Evolutionary conservation across 257 asterid genomes (phyloP), one percentile per base, ranked within the genome.

Genomic region (Solanum ahanhuiri): DNA sequence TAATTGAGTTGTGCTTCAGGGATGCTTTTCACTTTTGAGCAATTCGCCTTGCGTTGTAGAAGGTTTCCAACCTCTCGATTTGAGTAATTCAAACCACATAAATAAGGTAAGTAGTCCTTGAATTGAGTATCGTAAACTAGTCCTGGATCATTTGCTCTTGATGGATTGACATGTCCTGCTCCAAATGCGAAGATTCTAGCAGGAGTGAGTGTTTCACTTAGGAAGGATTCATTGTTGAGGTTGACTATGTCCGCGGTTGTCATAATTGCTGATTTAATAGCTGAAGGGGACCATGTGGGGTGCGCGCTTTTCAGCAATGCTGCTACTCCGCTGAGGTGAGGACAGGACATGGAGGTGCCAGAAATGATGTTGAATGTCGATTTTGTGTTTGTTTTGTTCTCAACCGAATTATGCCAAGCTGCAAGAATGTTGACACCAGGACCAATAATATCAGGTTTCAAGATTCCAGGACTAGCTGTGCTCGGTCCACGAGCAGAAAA

Each of bases 401-500:
- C 88, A 1, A 75, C 69, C 0, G 90, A 45, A 7, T 3, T 5
- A 30, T 85, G 85, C 91, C 92, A 90, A 4, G 94, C 91, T 2
- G 93, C 92, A 0, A 90, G 83, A 8, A 92, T 82, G 58, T 81
- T 87, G 12, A 67, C 48, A 3, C 94, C 93, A 3, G 91, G 92
- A 25, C 89, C 91, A 6, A 89, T 84, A 4, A 90, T 82, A 12
- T 90, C 93, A 10, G 90, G 94, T 33, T 90, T 90, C n/a, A 89
- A 12, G 31, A 90, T 87, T 4, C 91, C 87, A 0, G 90, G 93
- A 60, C 91, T 88, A 0, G 85, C 86, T 9, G 0, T 5, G 75
- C 34, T 88, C 2, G 93, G 93, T 1, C 93, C 93, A 4, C 92
- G 72, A 5, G 93, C 91, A 6, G 93, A 90, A 48, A 58, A 92